A percentile compares a stretch with the other conserved stretches of the same genome.
Conservation (phyloP, 1,139 yeast genomes). For the Kluyveromyces marxianus region DNA sequence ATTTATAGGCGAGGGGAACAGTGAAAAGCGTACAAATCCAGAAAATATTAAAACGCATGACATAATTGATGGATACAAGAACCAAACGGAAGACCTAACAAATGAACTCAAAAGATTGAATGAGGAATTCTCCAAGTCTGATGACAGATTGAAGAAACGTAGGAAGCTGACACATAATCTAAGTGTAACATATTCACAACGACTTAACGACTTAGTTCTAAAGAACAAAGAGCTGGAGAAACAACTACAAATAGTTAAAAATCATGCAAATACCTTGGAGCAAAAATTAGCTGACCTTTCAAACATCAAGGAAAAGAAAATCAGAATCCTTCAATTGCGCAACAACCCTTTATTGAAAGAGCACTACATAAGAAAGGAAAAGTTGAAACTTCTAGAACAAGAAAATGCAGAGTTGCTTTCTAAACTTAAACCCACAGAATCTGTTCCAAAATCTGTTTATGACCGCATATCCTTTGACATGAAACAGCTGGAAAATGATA, state of each 20-base stretch:
- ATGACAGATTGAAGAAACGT: slow-evolving; percentile 19
- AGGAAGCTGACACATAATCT: slow-evolving; percentile 28
- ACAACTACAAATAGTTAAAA: slow-evolving; percentile 34
- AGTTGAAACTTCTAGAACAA: slow-evolving; percentile 43
- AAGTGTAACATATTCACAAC: slow-evolving; percentile 30
- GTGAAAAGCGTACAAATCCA: slow-evolving; percentile 19
- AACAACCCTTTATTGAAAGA: slow-evolving; percentile 62
- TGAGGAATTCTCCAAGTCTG: slow-evolving; percentile 27
- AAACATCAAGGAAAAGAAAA: slow-evolving; percentile 34
- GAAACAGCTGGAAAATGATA: slow-evolving; percentile 39
- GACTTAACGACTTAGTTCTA: slow-evolving; percentile 34
- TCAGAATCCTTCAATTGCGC: slow-evolving; percentile 54
- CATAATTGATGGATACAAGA: slow-evolving; percentile 52
- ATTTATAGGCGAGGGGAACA: slow-evolving; percentile 16
- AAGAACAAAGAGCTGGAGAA: slow-evolving; percentile 39
- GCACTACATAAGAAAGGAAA: slow-evolving; percentile 52
- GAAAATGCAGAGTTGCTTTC: slow-evolving; percentile 55
- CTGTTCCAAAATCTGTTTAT: slow-evolving; percentile 56
- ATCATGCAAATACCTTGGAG: slow-evolving; percentile 32
- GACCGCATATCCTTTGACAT: slow-evolving; percentile 57
- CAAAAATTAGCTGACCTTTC: slow-evolving; percentile 33
- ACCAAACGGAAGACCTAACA: slow-evolving; percentile 42
- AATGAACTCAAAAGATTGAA: slow-evolving; percentile 30
- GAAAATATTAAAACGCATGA: slow-evolving; percentile 31
- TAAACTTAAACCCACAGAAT: slow-evolving; percentile 18